These are phyloP conservation scores for Auxenochlorella pyrenoidosa DNA, from an alignment of 139 green algal species.

Conservation along the genomic window DNA sequence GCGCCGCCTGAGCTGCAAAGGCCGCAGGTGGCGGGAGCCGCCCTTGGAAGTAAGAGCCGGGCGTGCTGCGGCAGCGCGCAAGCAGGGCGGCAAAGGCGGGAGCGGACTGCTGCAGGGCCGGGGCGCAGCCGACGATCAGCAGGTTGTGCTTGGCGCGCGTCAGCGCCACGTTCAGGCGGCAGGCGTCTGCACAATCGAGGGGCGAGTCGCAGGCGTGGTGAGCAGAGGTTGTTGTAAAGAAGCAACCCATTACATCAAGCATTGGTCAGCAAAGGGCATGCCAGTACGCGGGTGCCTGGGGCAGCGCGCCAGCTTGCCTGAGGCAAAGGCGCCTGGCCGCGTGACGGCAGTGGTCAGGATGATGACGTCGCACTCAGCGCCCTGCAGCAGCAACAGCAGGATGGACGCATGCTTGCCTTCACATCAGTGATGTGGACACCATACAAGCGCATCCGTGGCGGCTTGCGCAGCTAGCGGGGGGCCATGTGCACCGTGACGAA, in stretches of 20 bases:
- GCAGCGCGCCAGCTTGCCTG: background rate
- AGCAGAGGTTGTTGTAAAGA: background rate
- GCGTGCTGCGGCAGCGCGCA: conserved; percentile 2
- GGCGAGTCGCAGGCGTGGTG: background rate
- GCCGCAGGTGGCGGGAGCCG: conserved; percentile 3
- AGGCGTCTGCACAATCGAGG: conserved; percentile 40
- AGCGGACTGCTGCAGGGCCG: conserved; percentile 44
- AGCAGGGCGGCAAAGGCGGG: conserved; percentile 53
- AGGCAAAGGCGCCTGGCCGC: conserved; percentile 43
- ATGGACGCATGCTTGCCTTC: no score
- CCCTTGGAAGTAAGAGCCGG: background rate
- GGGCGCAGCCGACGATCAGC: conserved; percentile 63
- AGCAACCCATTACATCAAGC: background rate
- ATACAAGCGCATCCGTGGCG: no score
- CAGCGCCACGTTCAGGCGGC: conserved; percentile 85
- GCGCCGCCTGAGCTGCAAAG: background rate
- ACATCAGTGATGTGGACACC: no score
- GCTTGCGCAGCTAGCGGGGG: no score
- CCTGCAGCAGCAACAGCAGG: conserved; percentile 54
- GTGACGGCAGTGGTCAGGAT: conserved; percentile 79
- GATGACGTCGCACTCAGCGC: conserved; percentile 84
- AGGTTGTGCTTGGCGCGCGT: conserved; percentile 76
- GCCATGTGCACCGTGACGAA: no score
- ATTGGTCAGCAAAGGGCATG: background rate
- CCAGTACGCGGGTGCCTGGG: no score